Evolutionary conservation across 129 eudicot species (phyloP), one percentile per base, ranked within the genome.

Genomic region (Saussurea involucrata): DNA sequence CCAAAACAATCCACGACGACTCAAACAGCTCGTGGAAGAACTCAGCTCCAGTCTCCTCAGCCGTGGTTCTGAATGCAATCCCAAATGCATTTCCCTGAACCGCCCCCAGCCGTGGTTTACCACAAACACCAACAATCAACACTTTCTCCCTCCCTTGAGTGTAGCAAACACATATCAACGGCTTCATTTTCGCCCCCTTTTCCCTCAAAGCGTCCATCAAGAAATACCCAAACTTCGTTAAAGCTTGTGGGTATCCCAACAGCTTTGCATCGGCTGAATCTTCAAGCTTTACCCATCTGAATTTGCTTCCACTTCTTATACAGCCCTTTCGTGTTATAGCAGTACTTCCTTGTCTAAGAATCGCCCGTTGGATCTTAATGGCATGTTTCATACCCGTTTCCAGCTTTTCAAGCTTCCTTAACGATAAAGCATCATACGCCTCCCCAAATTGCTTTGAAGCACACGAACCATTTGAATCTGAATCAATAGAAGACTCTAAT

Each of bases 11-110:
- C 99, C 99, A 95, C 3, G 97, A 95, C 3, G 99, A 95, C 76
- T 95, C 99, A 73, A 95, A 95, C 17, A 95, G 91, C 83, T 95
- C 99, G 4, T 95, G 97, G 71, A 95, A 95, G 79, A 86, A 89
- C 82, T 85, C 95, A 64, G 97, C 88, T 44, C 88, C 94, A 0
- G 85, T 95, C 76, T 92, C 97, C 75, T 87, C 93, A 22, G 99
- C 97, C 40, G 92, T 89, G 33, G 74, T 88, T 79, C 96, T 88
- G 74, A 95, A 95, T 18, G 99, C 99, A 76, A 92, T 73, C 69
- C 99, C 97, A 31, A 95, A 95, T 49, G 91, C 94, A 84, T 95
- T 95, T 1, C 99, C 99, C 75, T 92, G 93, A 65, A 89, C 81
- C 0, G 97, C 99, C 12, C 97, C 98, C 17, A 95, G 85, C 63